Evolutionary conservation across 257 asterid species (phyloP).

Genomic region (Plantago major): DNA sequence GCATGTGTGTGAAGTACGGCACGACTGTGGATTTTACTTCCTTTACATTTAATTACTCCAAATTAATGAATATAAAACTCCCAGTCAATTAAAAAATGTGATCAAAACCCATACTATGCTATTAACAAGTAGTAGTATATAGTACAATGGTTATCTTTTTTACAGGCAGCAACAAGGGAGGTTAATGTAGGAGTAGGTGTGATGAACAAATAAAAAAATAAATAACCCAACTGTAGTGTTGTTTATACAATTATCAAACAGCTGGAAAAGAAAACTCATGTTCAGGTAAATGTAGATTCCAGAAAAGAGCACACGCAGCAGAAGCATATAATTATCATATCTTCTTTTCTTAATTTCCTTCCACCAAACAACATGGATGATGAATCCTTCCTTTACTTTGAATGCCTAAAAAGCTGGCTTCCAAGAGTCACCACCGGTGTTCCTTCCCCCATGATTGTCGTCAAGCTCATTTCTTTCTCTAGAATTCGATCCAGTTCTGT

Average conservation of each 20-base stretch:
- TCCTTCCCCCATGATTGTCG: conserved; percentile 92
- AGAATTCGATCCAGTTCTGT: conserved; percentile 75
- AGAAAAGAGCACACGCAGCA: conserved; percentile 27
- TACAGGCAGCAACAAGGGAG: too few species aligned
- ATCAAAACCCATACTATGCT: too few species aligned
- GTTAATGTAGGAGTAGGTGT: too few species aligned
- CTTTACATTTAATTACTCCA: too few species aligned
- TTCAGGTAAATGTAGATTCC: conserved; percentile 26
- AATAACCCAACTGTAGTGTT: conserved; percentile 42
- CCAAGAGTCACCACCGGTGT: conserved; percentile 83
- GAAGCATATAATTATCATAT: neutral
- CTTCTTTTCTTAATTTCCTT: neutral
- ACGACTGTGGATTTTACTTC: too few species aligned
- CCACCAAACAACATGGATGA: conserved; percentile 8
- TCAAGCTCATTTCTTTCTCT: conserved; percentile 85
- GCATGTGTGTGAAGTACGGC: too few species aligned
- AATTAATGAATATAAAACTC: too few species aligned
- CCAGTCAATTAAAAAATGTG: too few species aligned
- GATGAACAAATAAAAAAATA: conserved; percentile 21
- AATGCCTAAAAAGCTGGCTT: conserved; percentile 85
- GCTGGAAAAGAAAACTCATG: conserved; percentile 45
- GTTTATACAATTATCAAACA: conserved; percentile 77
- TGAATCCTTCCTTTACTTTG: conserved; percentile 29
- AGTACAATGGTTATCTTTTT: too few species aligned
- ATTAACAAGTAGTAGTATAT: too few species aligned